These are phyloP conservation scores for Escallonia rubra DNA, from an alignment of 129 eudicot species.

Conservation along the genomic window DNA sequence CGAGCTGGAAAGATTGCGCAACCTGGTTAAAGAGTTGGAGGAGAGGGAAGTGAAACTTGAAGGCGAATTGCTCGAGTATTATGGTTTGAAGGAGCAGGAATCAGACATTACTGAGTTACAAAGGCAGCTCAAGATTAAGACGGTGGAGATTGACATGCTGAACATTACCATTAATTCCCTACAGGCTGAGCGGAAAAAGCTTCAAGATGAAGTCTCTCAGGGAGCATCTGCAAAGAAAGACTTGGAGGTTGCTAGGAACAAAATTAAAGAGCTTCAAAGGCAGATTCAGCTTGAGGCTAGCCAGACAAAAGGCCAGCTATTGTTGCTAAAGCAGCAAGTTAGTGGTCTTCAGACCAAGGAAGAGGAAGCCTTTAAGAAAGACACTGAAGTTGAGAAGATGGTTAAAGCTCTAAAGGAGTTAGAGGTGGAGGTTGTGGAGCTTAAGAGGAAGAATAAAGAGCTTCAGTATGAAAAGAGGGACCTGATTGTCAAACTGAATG, in stretches of 20 bases:
- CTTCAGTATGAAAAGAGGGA: constrained; percentile 93
- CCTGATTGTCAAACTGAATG: constrained; percentile 59
- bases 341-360: constrained; percentile 80
- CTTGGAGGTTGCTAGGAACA: constrained; percentile 73
- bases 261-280: constrained; percentile 82
- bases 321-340: constrained; percentile 91
- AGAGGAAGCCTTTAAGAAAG: constrained; percentile 61
- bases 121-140: constrained; percentile 86
- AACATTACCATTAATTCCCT: constrained; percentile 73
- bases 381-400: constrained; percentile 63
- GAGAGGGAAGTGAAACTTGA: constrained; percentile 97
- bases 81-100: constrained; percentile 94
- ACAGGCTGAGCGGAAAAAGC: constrained; percentile 88
- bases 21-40: constrained; percentile 76
- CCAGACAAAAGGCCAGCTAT: constrained; percentile 92
- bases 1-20: constrained; percentile 74
- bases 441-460: constrained; percentile 84
- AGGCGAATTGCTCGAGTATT: constrained; percentile 92
- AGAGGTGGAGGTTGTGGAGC: constrained; percentile 83
- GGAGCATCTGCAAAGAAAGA: constrained; percentile 67
- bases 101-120: constrained; percentile 77
- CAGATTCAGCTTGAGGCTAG: constrained; percentile 89
- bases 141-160: constrained; percentile 91
- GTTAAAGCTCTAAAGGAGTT: constrained; percentile 67
- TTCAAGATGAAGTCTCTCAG: constrained; percentile 64